Conservation (phyloP, 805 yeast genomes). For the Metschnikowia aberdeeniae region DNA sequence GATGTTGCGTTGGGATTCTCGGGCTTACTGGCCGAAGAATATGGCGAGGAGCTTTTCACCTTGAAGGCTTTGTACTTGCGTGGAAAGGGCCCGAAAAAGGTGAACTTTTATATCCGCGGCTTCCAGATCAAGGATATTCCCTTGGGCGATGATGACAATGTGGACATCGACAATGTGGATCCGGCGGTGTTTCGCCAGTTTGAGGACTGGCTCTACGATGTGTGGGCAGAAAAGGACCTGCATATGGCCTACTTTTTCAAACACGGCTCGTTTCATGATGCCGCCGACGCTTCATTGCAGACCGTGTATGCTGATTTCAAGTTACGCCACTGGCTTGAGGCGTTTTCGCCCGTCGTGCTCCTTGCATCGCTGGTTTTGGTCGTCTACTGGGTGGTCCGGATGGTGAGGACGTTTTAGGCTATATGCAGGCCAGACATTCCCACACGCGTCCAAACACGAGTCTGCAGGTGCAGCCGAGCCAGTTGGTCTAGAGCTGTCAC, state of each 20-base stretch:
- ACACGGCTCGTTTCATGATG: conserved; percentile 47
- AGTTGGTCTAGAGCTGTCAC: too few species aligned
- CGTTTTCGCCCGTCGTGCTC: conserved; percentile 10
- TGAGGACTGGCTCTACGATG: conserved; percentile 66
- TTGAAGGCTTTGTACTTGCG: conserved; percentile 57
- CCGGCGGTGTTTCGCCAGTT: conserved; percentile 48
- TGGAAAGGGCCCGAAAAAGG: conserved; percentile 67
- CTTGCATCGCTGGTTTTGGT: conserved; percentile 5
- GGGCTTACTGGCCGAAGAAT: conserved; percentile 58
- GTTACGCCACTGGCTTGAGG: conserved; percentile 11
- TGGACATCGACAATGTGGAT: conserved; percentile 42
- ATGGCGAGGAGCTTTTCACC: conserved; percentile 75
- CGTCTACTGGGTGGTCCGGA: neutral
- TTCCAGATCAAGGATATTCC: conserved; percentile 63
- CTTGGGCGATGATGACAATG: conserved; percentile 30
- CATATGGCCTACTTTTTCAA: conserved; percentile 59
- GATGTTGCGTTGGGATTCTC: conserved; percentile 83
- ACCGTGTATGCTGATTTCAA: conserved; percentile 16
- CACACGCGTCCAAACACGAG: neutral
- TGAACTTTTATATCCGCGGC: conserved; percentile 63
- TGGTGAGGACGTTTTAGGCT: neutral
- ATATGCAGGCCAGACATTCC: neutral
- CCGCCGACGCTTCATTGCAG: conserved; percentile 24
- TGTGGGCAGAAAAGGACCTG: conserved; percentile 78
- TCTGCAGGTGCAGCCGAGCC: too few species aligned